Evolutionary conservation across 2,329 filamentous ascomycete species (phyloP).

Genomic region (Magnaporthiopsis rhizophila): DNA sequence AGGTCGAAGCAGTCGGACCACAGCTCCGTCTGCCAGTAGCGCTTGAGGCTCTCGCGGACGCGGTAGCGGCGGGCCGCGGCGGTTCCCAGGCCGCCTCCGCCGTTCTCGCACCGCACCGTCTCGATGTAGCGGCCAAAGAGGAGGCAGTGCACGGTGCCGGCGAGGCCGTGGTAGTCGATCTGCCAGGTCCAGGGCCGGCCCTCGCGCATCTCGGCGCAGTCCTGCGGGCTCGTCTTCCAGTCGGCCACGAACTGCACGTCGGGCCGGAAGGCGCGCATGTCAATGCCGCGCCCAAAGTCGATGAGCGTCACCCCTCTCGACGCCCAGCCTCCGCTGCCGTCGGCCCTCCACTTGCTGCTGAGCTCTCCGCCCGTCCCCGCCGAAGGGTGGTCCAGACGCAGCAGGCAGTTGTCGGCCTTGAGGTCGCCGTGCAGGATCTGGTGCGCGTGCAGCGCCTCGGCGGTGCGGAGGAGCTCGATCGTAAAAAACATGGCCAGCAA

Average conservation of each 20-base stretch:
- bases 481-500: conserved; percentile 90
- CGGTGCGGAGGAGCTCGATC: conserved; percentile 80
- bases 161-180: conserved; percentile 90
- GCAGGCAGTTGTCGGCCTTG: conserved; percentile 90
- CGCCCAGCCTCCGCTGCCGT: conserved; percentile 71
- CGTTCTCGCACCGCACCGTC: conserved; percentile 47
- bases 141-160: conserved; percentile 78
- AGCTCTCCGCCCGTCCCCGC: conserved; percentile 32
- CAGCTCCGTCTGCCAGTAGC: conserved; percentile 94
- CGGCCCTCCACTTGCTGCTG: conserved; percentile 58
- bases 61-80: conserved; percentile 59
- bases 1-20: conserved; percentile 80
- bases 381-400: conserved; percentile 60
- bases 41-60: conserved; percentile 75
- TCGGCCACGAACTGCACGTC: conserved; percentile 87
- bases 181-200: conserved; percentile 94
- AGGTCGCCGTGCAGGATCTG: conserved; percentile 85
- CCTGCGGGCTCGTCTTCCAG: conserved; percentile 80
- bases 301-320: conserved; percentile 78
- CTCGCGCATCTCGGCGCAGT: conserved; percentile 95
- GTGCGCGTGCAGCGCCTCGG: conserved; percentile 76
- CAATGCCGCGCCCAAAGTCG: conserved; percentile 90
- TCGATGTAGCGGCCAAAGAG: conserved; percentile 95
- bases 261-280: conserved; percentile 75
- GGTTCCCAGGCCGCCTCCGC: conserved; percentile 41